phyloP scores from a whole-genome alignment of 495 filamentous ascomycete genomes.

The Venustampulla echinocandica region DNA sequence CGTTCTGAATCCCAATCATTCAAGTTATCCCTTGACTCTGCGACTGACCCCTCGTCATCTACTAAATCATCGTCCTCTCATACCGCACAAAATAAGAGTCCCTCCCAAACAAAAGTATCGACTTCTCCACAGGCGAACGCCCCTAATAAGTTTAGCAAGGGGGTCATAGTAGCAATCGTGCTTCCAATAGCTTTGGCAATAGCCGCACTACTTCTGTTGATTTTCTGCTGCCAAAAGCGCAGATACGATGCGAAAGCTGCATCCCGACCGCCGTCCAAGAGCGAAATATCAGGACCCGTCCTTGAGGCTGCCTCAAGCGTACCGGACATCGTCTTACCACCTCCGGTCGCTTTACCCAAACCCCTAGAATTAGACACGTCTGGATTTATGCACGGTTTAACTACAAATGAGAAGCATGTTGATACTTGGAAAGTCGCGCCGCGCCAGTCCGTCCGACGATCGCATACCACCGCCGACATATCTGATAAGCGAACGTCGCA shows the following conservation, averaged over 20 bases:
- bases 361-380: constrained; percentile 13
- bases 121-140: not conserved
- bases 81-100: constrained; percentile 3
- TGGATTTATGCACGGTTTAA: constrained; percentile 5
- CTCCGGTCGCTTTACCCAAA: not conserved
- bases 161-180: constrained; percentile 6
- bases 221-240: constrained; percentile 6
- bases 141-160: not conserved
- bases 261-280: not conserved
- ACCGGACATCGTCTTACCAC: constrained; percentile 1
- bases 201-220: constrained; percentile 1
- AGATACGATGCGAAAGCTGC: not conserved
- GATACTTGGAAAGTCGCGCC: not conserved
- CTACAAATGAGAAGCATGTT: not conserved
- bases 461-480: constrained; percentile 4
- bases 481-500: not conserved
- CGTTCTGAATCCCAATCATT: constrained; percentile 38
- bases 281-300: constrained; percentile 10
- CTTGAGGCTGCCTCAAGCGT: constrained; percentile 5
- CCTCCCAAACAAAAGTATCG: constrained; percentile 5
- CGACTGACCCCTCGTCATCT: constrained; percentile 5
- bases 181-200: constrained; percentile 7
- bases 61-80: constrained; percentile 7
- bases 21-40: constrained; percentile 36
- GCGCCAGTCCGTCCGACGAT: not conserved